A percentile compares a stretch with the other conserved stretches of the same genome.
These are phyloP conservation scores for Populus ilicifolia DNA, from an alignment of 345 rosid genomes.

Conservation along the genomic window DNA sequence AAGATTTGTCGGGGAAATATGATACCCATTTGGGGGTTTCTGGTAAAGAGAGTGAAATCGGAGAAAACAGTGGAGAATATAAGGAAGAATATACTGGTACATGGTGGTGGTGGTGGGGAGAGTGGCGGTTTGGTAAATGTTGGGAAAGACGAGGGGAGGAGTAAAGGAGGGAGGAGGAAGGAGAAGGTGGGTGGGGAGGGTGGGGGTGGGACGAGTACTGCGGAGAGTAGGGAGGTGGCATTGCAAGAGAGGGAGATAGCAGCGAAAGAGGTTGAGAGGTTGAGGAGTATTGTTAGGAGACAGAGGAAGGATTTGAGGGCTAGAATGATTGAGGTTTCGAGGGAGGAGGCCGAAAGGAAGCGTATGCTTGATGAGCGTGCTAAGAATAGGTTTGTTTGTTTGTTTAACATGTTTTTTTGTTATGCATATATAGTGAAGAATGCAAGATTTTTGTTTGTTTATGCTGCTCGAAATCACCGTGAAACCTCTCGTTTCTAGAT, in stretches of 20 bases:
- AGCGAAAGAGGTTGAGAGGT: conserved; percentile 72
- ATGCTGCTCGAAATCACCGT: background rate
- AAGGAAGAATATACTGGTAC: conserved; percentile 69
- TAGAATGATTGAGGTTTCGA: conserved; percentile 82
- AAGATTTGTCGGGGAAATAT: conserved; percentile 81
- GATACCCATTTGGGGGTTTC: conserved; percentile 72
- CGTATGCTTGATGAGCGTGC: conserved; percentile 88
- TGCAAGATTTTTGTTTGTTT: background rate
- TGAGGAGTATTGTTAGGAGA: conserved; percentile 69
- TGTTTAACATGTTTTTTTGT: background rate
- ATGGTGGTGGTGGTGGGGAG: conserved; percentile 46
- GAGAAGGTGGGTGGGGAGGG: conserved; percentile 40
- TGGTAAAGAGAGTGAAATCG: conserved; percentile 68
- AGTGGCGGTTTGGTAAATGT: conserved; percentile 30
- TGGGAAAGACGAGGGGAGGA: conserved; percentile 52
- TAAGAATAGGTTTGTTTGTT: conserved; percentile 59
- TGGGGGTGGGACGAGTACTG: conserved; percentile 27
- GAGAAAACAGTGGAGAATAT: conserved; percentile 79
- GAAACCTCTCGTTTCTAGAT: background rate
- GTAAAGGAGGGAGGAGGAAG: conserved; percentile 52
- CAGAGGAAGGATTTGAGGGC: conserved; percentile 82
- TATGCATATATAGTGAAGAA: background rate
- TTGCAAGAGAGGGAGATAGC: conserved; percentile 68
- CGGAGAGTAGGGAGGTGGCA: conserved; percentile 61
- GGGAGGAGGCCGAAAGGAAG: conserved; percentile 92